A percentile compares a stretch with the other conserved stretches of the same genome.
These are phyloP conservation scores for Galerina marginata DNA, from an alignment of 768 basidiomycete genomes.

Conservation along the genomic window DNA sequence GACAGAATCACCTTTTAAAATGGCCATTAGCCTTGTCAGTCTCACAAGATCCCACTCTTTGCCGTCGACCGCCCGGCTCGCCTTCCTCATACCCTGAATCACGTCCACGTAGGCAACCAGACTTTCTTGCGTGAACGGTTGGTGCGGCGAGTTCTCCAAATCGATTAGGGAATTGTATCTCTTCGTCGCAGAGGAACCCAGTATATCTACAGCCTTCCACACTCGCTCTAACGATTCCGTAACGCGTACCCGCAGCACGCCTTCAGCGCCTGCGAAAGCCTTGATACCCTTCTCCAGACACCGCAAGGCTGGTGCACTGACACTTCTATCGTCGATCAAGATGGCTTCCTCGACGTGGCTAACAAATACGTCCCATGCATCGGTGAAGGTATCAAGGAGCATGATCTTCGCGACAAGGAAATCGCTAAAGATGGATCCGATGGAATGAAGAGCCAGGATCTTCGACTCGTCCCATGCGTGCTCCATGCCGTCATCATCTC, in stretches of 20 bases:
- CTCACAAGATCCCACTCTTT: slow-evolving; percentile 71
- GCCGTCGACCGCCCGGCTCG: slow-evolving; percentile 51
- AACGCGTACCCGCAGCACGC: slow-evolving; percentile 48
- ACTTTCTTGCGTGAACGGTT: slow-evolving; percentile 83
- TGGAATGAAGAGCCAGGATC: slow-evolving; percentile 81
- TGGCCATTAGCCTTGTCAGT: slow-evolving; percentile 70
- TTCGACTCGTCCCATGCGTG: slow-evolving; percentile 89
- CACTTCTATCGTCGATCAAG: slow-evolving; percentile 64
- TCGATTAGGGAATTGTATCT: slow-evolving; percentile 26
- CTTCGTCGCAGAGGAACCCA: slow-evolving; percentile 54
- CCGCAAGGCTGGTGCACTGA: slow-evolving; percentile 85
- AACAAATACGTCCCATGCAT: slow-evolving; percentile 80
- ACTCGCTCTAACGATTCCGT: slow-evolving; percentile 58
- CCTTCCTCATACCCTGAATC: slow-evolving; percentile 61
- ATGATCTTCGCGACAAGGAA: slow-evolving; percentile 80
- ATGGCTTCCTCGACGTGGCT: slow-evolving; percentile 74
- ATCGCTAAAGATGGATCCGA: slow-evolving; percentile 82
- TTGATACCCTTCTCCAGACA: slow-evolving; percentile 82
- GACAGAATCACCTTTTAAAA: slow-evolving; percentile 66
- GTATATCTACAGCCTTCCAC: slow-evolving; percentile 72
- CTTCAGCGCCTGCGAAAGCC: slow-evolving; percentile 51
- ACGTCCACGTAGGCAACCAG: slow-evolving; percentile 82
- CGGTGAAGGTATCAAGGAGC: slow-evolving; percentile 68
- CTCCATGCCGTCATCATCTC: slow-evolving; percentile 20
- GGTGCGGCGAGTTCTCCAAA: slow-evolving; percentile 28